phyloP scores from a whole-genome alignment of 495 filamentous ascomycete genomes.

The Pyrenula massariospora region DNA sequence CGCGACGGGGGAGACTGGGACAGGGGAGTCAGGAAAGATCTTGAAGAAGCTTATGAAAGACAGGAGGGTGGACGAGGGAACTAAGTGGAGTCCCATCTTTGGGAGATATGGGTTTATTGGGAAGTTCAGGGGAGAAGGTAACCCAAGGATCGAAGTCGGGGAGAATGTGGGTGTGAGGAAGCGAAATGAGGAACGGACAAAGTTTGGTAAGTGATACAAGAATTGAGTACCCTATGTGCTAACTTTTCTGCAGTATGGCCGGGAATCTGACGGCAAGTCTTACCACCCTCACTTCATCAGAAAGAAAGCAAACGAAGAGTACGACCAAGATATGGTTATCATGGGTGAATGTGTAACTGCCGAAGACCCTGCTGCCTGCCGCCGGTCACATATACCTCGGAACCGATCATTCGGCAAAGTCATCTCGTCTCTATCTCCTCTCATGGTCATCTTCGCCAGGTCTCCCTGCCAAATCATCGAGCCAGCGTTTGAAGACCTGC shows the following conservation, averaged over 20 bases:
- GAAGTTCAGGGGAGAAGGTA: conserved; percentile 14
- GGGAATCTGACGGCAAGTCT: conserved; percentile 3
- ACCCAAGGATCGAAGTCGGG: conserved; percentile 44
- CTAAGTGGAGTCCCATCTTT: conserved; percentile 70
- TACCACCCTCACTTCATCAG: no score
- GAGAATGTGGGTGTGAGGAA: conserved; percentile 55
- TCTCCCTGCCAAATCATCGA: no score
- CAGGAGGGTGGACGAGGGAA: conserved; percentile 62
- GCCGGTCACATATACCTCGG: conserved; percentile 1
- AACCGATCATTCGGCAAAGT: no score
- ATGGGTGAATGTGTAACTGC: background rate
- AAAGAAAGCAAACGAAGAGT: conserved; percentile 11
- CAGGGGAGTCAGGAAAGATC: conserved; percentile 50
- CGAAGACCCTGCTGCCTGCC: conserved; percentile 4
- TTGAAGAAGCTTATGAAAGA: conserved; percentile 71
- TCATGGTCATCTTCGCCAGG: no score
- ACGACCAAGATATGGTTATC: conserved; percentile 1
- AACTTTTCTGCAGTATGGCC: no score
- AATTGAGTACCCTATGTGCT: no score
- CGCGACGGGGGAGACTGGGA: conserved; percentile 52
- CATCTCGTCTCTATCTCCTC: no score
- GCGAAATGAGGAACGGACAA: conserved; percentile 44
- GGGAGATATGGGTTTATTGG: conserved; percentile 65
- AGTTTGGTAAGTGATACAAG: conserved; percentile 47
- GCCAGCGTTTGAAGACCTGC: no score